Base-by-base conservation (phyloP, 257 asterid genomes). In the Nicotiana sylvestris region DNA sequence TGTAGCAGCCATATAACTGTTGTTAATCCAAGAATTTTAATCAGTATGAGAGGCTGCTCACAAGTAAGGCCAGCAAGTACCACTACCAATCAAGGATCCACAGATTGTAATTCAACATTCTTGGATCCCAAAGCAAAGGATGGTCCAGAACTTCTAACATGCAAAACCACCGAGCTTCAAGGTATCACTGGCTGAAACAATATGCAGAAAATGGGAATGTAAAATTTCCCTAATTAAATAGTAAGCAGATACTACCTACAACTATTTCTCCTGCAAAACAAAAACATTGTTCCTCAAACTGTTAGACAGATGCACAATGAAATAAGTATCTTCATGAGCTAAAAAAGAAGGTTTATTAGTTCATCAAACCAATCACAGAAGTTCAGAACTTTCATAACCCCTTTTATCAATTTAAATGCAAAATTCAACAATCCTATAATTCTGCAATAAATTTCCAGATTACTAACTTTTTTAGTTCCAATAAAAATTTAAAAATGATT, bases 1-100 rank as follows among this genome's bases (percentile, higher is more conserved):
- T 84, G 93, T 85, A 83, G 92, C 87, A 82, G 90, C 98, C 99
- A 96, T 96, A 25, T 56, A 72, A 83, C 88, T 85, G 68, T 58
- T 66, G 77, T 55, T 80, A 35, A 82, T 77, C 77, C 81, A 33
- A 27, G 64, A 77, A 51, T 76, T 88, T 43, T 83, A 85, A 89
- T 86, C 55, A 29, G 84, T 84, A 81, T 78, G 89, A 90, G 79
- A 85, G 81, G 84, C 66, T 82, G 81, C 82, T 84, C 77, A 85
- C 82, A 66, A 88, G 84, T 86, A 86, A 86, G 87, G 83, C 89
- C 80, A 77, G 62, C 65, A 84, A 76, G 86, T 83, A 35, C 81
- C 77, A 81, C 92, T 85, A 88, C 92, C 92, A 90, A 89, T 91
- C 93, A 91, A 85, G 91, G 86, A 65, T 88, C 91, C 84, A 81